Percentiles rank a stretch among this genome's conserved stretches.
These are phyloP conservation scores for Jackrogersella multiformis DNA, from an alignment of 495 filamentous ascomycete species.

Conservation along the genomic window DNA sequence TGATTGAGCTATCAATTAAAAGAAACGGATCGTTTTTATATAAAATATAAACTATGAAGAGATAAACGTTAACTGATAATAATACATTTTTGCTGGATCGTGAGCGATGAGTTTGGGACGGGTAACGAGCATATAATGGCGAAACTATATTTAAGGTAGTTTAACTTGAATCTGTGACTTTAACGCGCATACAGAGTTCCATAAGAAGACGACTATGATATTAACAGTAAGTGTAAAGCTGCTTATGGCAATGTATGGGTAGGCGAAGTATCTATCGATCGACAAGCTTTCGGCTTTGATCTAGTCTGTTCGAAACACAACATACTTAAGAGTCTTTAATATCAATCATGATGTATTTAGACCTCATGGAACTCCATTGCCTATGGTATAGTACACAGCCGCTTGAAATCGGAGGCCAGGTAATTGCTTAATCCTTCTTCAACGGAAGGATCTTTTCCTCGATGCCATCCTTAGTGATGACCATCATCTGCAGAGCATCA, in stretches of 20 bases:
- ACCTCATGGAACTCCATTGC: slow-evolving; percentile 34
- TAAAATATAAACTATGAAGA: too few relatives aligned
- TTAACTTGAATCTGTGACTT: background rate
- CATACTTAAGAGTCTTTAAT: background rate
- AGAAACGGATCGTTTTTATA: too few relatives aligned
- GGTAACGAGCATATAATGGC: background rate
- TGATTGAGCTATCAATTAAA: too few relatives aligned
- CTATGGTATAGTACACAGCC: slow-evolving; percentile 39
- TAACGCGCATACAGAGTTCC: background rate
- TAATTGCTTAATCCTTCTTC: slow-evolving; percentile 82
- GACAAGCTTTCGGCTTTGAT: background rate
- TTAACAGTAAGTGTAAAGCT: background rate
- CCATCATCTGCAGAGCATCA: slow-evolving; percentile 94
- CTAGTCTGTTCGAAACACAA: background rate
- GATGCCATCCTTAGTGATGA: slow-evolving; percentile 86
- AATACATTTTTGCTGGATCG: background rate
- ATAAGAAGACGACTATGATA: background rate
- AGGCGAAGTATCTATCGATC: too few relatives aligned
- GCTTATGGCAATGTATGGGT: too few relatives aligned
- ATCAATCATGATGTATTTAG: slow-evolving; percentile 35
- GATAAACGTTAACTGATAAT: too few relatives aligned
- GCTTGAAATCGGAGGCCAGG: slow-evolving; percentile 23
- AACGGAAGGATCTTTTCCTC: slow-evolving; percentile 83
- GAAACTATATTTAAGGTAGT: background rate
- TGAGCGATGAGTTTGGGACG: background rate